Percentiles rank a stretch among this genome's conserved stretches.
Evolutionary conservation across 306 rosid species (phyloP).

Genomic region (Ziziphus jujuba): DNA sequence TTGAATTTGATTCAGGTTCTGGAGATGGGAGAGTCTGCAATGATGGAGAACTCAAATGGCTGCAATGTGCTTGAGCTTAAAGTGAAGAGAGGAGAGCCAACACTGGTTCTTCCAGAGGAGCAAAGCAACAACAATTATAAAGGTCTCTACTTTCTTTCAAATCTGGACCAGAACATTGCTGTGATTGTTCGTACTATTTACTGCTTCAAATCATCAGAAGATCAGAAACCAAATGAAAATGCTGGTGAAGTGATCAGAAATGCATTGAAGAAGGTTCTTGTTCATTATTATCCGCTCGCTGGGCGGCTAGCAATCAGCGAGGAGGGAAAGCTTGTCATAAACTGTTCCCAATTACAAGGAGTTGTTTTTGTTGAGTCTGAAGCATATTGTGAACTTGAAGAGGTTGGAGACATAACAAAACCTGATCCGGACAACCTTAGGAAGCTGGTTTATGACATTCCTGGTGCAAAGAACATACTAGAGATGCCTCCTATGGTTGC

Average conservation of each 20-base stretch:
- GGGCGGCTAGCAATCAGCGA: slow-evolving; percentile 53
- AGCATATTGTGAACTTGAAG: slow-evolving; percentile 54
- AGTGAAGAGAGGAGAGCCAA: slow-evolving; percentile 56
- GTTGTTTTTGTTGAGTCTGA: slow-evolving; percentile 81
- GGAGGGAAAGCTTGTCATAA: slow-evolving; percentile 72
- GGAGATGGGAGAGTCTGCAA: slow-evolving; percentile 23
- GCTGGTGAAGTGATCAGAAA: slow-evolving; percentile 49
- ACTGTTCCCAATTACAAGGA: slow-evolving; percentile 60
- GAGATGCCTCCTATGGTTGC: slow-evolving; percentile 73
- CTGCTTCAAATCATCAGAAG: slow-evolving; percentile 57
- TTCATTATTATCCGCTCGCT: slow-evolving; percentile 63
- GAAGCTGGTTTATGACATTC: slow-evolving; percentile 57
- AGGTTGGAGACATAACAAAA: slow-evolving; percentile 73
- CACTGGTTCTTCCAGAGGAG: slow-evolving; percentile 47
- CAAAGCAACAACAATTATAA: slow-evolving; percentile 48
- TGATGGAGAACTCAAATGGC: slow-evolving; percentile 28
- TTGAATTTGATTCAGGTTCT: slow-evolving; percentile 7
- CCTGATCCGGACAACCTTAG: slow-evolving; percentile 66
- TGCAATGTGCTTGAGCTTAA: slow-evolving; percentile 21
- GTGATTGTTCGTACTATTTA: slow-evolving; percentile 62
- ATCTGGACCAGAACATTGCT: slow-evolving; percentile 73
- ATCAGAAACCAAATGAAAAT: slow-evolving; percentile 45
- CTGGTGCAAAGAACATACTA: slow-evolving; percentile 62
- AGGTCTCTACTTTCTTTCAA: slow-evolving; percentile 62
- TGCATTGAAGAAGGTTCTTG: slow-evolving; percentile 64